Base-by-base conservation (phyloP, 83 land plant species). In the Diphasiastrum complanatum region DNA sequence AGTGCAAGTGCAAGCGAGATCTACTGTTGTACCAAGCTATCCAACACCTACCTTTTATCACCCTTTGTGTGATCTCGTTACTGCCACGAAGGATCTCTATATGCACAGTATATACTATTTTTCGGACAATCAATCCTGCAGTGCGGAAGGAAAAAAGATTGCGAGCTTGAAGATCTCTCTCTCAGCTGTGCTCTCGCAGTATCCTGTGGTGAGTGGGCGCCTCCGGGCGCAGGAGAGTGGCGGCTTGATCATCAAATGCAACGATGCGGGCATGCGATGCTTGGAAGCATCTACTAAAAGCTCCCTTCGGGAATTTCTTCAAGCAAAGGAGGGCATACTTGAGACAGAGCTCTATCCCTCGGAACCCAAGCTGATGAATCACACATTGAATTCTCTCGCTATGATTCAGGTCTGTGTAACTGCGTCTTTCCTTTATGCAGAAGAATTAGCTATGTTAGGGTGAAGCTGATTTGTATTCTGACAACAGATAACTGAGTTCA, bases 261-360 rank as follows among this genome's bases (percentile, higher is more conserved):
- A 67, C 47, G 89, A 85, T 41, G 83, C 89, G 1, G 89, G 89
- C 1, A 72, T 85, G 25, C 47, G 89, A 57, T 33, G 55, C 3
- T 3, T 66, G 23, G 66, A 60, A 51, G 81, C 85, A 51, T 51
- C 12, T 0, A 79, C 71, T 12, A 45, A 48, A 11, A 29, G 32
- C 18, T 74, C 79, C 0, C 25, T 85, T 20, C 78, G 79, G 33
- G 80, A 85, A 30, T 85, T 29, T 22, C 25, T 56, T 31, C 4
- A 33, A 22, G 2, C 5, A 1, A 18, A 3, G 10, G 14, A 56
- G 33, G 2, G 38, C 38, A 19, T 2, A 2, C 36, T 56, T 14
- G 60, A 56, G 60, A 18, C 37, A 18, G 60, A 32, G 23, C 60
- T 56, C n/a, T 5, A 25, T 25, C 3, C 40, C 33, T 11, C 11